These are phyloP conservation scores for Blastobotrys arbuscula DNA, from an alignment of 1,139 yeast species.

Conservation along the genomic window DNA sequence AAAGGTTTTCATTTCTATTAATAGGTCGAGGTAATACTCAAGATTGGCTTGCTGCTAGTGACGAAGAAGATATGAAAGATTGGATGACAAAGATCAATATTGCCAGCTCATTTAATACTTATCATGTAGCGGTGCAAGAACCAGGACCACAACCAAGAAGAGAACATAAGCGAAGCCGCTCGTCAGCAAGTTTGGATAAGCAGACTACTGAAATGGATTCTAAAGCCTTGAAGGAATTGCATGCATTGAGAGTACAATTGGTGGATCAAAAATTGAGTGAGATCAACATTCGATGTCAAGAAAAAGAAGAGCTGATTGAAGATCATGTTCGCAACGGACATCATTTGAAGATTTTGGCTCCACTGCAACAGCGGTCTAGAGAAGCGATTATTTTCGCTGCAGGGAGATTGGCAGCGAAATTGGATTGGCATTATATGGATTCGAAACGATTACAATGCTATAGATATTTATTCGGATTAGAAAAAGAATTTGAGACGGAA, in stretches of 20 bases:
- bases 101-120: conserved; percentile 47
- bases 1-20: conserved; percentile 27
- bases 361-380: conserved; percentile 47
- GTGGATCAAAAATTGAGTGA: conserved; percentile 29
- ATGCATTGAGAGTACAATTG: conserved; percentile 12
- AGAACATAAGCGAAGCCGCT: neutral
- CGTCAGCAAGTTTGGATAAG: neutral
- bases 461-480: conserved; percentile 36
- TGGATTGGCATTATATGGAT: conserved; percentile 54
- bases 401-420: conserved; percentile 43
- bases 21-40: conserved; percentile 33
- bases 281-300: conserved; percentile 33
- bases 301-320: conserved; percentile 35
- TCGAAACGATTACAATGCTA: conserved; percentile 41
- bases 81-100: conserved; percentile 57
- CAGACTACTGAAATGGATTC: neutral
- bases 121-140: conserved; percentile 31
- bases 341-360: conserved; percentile 44
- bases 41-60: conserved; percentile 35
- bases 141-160: neutral
- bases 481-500: conserved; percentile 27
- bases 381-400: conserved; percentile 43
- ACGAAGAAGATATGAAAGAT: conserved; percentile 40
- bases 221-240: conserved; percentile 2
- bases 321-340: conserved; percentile 36